These are phyloP conservation scores for Caloboletus inedulis DNA, from an alignment of 1,284 basidiomycete genomes.

Conservation along the genomic window DNA sequence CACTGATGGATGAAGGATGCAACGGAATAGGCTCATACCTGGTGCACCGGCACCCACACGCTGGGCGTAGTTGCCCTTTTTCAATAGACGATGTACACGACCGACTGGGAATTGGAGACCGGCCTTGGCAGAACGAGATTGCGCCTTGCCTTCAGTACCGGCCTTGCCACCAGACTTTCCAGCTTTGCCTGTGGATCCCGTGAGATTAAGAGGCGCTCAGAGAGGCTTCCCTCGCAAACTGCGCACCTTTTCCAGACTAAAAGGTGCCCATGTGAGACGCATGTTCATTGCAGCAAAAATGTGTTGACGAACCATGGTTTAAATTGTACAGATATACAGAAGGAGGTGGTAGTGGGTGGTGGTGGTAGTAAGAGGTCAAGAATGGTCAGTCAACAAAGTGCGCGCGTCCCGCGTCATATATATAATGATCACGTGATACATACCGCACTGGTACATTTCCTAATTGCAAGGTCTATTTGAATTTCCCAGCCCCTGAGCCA, in stretches of 20 bases:
- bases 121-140: slow-evolving; percentile 78
- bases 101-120: slow-evolving; percentile 82
- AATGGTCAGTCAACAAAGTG: slow-evolving; percentile 40
- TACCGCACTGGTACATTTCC: slow-evolving; percentile 14
- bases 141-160: slow-evolving; percentile 52
- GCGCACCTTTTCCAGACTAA: slow-evolving; percentile 50
- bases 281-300: neutral
- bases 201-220: slow-evolving; percentile 8
- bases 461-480: too few species aligned
- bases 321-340: slow-evolving; percentile 26
- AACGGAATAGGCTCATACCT: slow-evolving; percentile 44
- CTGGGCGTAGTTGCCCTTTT: slow-evolving; percentile 82
- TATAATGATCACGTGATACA: slow-evolving; percentile 45
- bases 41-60: slow-evolving; percentile 80
- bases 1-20: neutral
- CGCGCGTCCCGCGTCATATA: slow-evolving; percentile 30
- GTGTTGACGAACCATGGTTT: slow-evolving; percentile 38
- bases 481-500: too few species aligned
- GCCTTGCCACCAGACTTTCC: slow-evolving; percentile 63
- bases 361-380: slow-evolving; percentile 45
- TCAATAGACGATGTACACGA: slow-evolving; percentile 88
- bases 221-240: slow-evolving; percentile 4
- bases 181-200: slow-evolving; percentile 42
- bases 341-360: slow-evolving; percentile 19
- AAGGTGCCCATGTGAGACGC: slow-evolving; percentile 9